Evolutionary conservation across 257 asterid genomes (phyloP).

Genomic region (Penstemon davidsonii): DNA sequence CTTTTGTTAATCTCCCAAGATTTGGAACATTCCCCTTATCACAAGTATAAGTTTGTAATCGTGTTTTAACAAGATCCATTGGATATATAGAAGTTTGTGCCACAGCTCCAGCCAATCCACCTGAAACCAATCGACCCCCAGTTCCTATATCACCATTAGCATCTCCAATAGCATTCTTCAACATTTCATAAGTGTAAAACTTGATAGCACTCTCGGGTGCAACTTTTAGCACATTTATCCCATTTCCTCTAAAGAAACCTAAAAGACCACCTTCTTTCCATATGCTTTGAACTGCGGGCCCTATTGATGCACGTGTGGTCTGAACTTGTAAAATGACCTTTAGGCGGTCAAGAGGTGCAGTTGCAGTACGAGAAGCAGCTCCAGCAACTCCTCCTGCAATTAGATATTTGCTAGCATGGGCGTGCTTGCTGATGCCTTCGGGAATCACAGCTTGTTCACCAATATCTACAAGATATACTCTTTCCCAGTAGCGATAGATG

Average conservation of each 20-base stretch:
- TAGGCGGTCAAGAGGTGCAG: conserved; percentile 95
- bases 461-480: conserved; percentile 89
- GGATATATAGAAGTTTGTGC: conserved; percentile 97
- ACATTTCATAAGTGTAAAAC: conserved; percentile 77
- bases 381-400: conserved; percentile 99
- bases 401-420: conserved; percentile 73
- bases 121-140: conserved; percentile 69
- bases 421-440: conserved; percentile 90
- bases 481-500: conserved; percentile 89
- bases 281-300: conserved; percentile 58
- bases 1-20: conserved; percentile 68
- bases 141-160: conserved; percentile 65
- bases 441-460: conserved; percentile 96
- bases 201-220: conserved; percentile 99
- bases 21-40: conserved; percentile 72
- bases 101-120: conserved; percentile 98
- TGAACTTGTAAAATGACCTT: conserved; percentile 92
- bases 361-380: conserved; percentile 89
- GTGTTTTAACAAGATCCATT: conserved; percentile 95
- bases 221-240: conserved; percentile 86
- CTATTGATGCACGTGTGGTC: conserved; percentile 66
- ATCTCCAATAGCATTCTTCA: conserved; percentile 65
- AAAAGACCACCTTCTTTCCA: conserved; percentile 72
- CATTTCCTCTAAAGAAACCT: conserved; percentile 91
- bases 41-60: conserved; percentile 74